A percentile compares a stretch with the other conserved stretches of the same genome.
Conservation (phyloP, 768 basidiomycete species). For the Astraeus odoratus region DNA sequence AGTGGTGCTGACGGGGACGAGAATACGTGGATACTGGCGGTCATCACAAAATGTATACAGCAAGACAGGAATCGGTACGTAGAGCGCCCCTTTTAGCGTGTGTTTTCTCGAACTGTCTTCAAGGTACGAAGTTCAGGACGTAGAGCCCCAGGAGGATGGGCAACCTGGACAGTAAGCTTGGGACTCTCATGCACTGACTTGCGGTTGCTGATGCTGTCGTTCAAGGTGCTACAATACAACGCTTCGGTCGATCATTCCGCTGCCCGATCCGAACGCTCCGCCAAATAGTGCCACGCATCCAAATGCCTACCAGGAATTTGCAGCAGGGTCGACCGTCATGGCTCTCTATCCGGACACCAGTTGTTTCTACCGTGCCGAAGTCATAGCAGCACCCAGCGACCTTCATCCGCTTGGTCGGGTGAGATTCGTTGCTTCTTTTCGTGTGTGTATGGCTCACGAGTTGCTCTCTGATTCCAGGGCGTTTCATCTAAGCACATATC, state of each 20-base stretch:
- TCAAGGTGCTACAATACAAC: slow-evolving; percentile 62
- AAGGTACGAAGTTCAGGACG: slow-evolving; percentile 84
- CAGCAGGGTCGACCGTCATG: slow-evolving; percentile 67
- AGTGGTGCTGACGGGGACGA: slow-evolving; percentile 46
- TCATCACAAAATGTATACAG: slow-evolving; percentile 62
- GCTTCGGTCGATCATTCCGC: slow-evolving; percentile 64
- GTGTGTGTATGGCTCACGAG: not conserved
- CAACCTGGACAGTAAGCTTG: slow-evolving; percentile 55
- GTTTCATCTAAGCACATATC: slow-evolving; percentile 43
- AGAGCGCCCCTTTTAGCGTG: not conserved
- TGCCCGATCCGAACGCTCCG: slow-evolving; percentile 65
- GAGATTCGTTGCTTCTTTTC: too few species aligned
- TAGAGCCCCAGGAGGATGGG: slow-evolving; percentile 76
- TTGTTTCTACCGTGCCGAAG: slow-evolving; percentile 85
- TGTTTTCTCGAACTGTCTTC: not conserved
- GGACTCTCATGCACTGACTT: not conserved
- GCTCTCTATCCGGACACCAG: slow-evolving; percentile 89
- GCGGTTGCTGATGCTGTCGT: slow-evolving; percentile 1
- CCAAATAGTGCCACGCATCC: slow-evolving; percentile 56
- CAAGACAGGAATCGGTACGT: slow-evolving; percentile 64
- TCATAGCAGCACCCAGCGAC: slow-evolving; percentile 58
- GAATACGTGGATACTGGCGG: slow-evolving; percentile 72
- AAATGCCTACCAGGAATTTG: slow-evolving; percentile 65
- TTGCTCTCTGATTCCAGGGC: slow-evolving; percentile 9
- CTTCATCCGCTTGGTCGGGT: slow-evolving; percentile 32